phyloP scores from a whole-genome alignment of 2,329 filamentous ascomycete species.

The Onygenales sp. region DNA sequence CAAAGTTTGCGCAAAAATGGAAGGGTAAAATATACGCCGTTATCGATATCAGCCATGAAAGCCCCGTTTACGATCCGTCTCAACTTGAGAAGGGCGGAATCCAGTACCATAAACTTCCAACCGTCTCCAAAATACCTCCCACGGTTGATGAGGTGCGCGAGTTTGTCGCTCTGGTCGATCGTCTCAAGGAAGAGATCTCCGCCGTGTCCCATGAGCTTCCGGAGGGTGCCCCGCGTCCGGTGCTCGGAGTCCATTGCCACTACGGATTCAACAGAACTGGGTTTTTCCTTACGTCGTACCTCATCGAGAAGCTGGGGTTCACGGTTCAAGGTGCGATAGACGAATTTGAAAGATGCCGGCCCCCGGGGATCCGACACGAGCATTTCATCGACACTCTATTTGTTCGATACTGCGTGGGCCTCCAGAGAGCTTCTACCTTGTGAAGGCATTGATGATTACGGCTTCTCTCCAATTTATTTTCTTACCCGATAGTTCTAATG shows the following conservation, averaged over 20 bases:
- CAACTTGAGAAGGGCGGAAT: conserved; percentile 58
- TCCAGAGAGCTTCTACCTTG: conserved; percentile 21
- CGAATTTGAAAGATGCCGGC: conserved; percentile 60
- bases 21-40: conserved; percentile 60
- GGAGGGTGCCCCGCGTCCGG: conserved; percentile 20
- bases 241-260: conserved; percentile 84
- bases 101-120: conserved; percentile 78
- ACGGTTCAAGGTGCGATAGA: conserved; percentile 68
- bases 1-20: conserved; percentile 60
- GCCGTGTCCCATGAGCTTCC: conserved; percentile 28
- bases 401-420: conserved; percentile 58
- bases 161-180: conserved; percentile 52
- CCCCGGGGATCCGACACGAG: conserved; percentile 78
- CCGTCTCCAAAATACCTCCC: conserved; percentile 83
- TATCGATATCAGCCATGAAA: conserved; percentile 84
- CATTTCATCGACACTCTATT: conserved; percentile 81
- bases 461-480: neutral
- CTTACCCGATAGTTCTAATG: neutral
- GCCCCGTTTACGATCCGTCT: conserved; percentile 75
- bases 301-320: conserved; percentile 72
- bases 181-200: conserved; percentile 48
- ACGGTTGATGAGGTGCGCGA: conserved; percentile 49
- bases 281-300: conserved; percentile 80
- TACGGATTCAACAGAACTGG: conserved; percentile 94
- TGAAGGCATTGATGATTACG: neutral